phyloP scores from a whole-genome alignment of 2,329 filamentous ascomycete genomes.

The Aspergillus awamori region DNA sequence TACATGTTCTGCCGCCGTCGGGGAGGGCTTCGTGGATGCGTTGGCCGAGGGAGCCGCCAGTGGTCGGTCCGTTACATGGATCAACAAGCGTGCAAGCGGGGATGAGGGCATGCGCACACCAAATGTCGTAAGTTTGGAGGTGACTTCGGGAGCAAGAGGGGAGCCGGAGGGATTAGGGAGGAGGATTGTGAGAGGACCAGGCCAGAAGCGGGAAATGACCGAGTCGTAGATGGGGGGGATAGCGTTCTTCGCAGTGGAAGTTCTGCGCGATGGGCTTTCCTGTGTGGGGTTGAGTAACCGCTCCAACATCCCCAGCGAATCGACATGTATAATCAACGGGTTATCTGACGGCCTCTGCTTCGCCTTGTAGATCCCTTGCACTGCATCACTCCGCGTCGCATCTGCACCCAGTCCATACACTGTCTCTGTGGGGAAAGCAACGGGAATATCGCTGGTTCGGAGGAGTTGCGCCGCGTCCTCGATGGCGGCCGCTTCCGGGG shows the following conservation, averaged over 20 bases:
- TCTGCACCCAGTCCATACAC: conserved; percentile 97
- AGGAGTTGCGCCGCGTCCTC: conserved; percentile 68
- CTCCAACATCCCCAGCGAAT: conserved; percentile 76
- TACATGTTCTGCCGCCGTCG: conserved; percentile 88
- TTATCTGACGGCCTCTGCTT: conserved; percentile 94
- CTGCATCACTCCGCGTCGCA: conserved; percentile 80
- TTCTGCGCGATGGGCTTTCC: conserved; percentile 34
- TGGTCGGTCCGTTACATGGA: conserved; percentile 74
- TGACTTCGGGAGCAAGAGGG: conserved; percentile 84
- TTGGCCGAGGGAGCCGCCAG: conserved; percentile 93
- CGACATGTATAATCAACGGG: conserved; percentile 89
- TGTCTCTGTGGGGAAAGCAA: conserved; percentile 96
- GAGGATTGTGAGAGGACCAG: conserved; percentile 88
- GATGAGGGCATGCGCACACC: conserved; percentile 88
- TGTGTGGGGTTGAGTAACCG: conserved; percentile 55
- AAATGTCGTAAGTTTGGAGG: conserved; percentile 80
- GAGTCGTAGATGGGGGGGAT: conserved; percentile 77
- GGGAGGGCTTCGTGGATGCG: conserved; percentile 88
- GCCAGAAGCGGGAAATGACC: conserved; percentile 86
- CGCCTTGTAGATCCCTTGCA: conserved; percentile 87
- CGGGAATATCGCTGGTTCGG: conserved; percentile 68
- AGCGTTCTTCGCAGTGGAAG: conserved; percentile 29
- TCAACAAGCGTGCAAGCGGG: conserved; percentile 82
- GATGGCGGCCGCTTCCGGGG: conserved; percentile 56
- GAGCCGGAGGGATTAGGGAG: conserved; percentile 73